A percentile compares a stretch with the other conserved stretches of the same genome.
Evolutionary conservation across 2,329 filamentous ascomycete species (phyloP).

Genomic region (Paecilomyces sp.): DNA sequence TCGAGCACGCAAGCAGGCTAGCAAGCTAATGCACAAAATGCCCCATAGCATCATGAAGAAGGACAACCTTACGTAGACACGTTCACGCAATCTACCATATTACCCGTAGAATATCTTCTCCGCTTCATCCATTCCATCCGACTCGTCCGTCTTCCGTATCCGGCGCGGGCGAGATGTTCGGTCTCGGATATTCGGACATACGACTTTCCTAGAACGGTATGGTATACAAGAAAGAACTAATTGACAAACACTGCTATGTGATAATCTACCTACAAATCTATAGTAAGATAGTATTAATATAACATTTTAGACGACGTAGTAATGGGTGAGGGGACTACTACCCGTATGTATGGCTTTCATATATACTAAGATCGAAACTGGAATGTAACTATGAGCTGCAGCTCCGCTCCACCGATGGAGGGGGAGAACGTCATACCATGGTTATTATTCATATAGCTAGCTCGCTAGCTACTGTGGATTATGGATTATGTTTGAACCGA

Average conservation of each 20-base stretch:
- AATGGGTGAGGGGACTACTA: too few species aligned
- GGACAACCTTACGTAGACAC: too few species aligned
- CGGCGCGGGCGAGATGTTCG: neutral
- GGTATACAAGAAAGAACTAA: neutral
- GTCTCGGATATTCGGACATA: neutral
- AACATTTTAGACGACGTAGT: too few species aligned
- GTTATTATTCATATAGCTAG: neutral
- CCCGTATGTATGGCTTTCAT: neutral
- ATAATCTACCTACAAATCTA: too few species aligned
- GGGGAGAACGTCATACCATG: neutral
- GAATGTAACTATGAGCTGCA: neutral
- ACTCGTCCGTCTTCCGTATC: neutral
- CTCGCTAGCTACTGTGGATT: neutral
- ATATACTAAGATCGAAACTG: too few species aligned
- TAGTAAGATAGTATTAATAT: too few species aligned
- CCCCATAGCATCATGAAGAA: too few species aligned
- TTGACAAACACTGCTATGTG: too few species aligned
- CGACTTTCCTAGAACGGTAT: neutral
- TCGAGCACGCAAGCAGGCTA: neutral
- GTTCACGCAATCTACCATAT: too few species aligned
- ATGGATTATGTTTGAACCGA: neutral
- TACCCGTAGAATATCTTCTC: neutral
- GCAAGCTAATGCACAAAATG: neutral
- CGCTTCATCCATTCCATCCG: neutral
- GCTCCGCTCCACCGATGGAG: neutral